These are phyloP conservation scores for Pilatotrama ljubarskyi DNA, from an alignment of 768 basidiomycete species.

Conservation along the genomic window DNA sequence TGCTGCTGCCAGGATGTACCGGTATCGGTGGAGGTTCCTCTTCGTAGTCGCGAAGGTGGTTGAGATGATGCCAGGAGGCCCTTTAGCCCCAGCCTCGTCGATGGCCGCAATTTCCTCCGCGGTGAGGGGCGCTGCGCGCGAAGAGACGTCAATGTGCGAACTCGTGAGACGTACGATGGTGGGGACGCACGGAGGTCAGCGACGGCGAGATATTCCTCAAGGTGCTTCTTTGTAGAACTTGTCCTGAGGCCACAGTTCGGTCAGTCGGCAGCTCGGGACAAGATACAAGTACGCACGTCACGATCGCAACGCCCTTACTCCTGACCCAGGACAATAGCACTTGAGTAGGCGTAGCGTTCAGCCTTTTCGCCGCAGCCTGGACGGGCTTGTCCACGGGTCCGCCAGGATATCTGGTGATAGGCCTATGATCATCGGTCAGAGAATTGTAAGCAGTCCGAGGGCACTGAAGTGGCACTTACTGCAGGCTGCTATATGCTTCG, in stretches of 20 bases:
- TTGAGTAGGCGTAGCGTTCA: conserved; percentile 61
- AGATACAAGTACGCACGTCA: conserved; percentile 44
- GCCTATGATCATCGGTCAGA: conserved; percentile 34
- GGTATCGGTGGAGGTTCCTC: conserved; percentile 4
- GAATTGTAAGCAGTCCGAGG: background rate
- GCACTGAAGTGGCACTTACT: conserved; percentile 39
- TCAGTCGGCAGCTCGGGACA: background rate
- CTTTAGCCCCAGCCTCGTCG: conserved; percentile 59
- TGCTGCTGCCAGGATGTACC: background rate
- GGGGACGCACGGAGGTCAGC: conserved; percentile 51
- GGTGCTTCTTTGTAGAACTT: conserved; percentile 56
- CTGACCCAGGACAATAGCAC: conserved; percentile 70
- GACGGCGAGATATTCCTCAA: conserved; percentile 67
- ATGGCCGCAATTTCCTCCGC: conserved; percentile 61
- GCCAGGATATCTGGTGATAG: conserved; percentile 58
- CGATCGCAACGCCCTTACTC: conserved; percentile 64
- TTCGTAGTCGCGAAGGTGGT: background rate
- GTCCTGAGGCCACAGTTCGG: conserved; percentile 42
- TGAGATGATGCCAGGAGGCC: conserved; percentile 36
- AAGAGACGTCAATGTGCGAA: background rate
- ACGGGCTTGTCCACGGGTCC: conserved; percentile 66
- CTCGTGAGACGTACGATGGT: background rate
- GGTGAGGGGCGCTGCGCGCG: conserved; percentile 48
- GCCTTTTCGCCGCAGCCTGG: conserved; percentile 48
- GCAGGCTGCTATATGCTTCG: conserved; percentile 65